A percentile compares a stretch with the other conserved stretches of the same genome.
Evolutionary conservation across 495 filamentous ascomycete genomes (phyloP).

Genomic region (Annulohypoxylon maeteangense): DNA sequence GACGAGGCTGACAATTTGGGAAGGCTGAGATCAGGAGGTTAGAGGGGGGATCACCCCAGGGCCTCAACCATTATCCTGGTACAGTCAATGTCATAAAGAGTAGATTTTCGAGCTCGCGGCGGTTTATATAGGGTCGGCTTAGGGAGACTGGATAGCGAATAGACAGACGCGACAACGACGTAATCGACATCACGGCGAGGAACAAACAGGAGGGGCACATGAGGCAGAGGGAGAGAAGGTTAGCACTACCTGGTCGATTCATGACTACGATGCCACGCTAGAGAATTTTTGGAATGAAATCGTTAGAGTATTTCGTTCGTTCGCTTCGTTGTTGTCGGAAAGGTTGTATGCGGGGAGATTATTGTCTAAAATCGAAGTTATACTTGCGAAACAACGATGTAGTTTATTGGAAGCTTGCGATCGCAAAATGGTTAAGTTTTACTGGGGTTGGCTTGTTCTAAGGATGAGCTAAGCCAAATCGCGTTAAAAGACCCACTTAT

Average conservation of each 20-base stretch:
- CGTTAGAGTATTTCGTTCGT: constrained; percentile 12
- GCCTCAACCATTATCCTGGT: neutral
- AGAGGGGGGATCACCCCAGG: neutral
- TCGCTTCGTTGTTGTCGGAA: constrained; percentile 24
- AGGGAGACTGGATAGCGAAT: constrained; percentile 3
- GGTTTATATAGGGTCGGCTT: constrained; percentile 5
- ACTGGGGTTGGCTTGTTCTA: constrained; percentile 33
- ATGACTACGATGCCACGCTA: constrained; percentile 51
- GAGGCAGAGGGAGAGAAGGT: constrained; percentile 47
- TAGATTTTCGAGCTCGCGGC: constrained; percentile 10
- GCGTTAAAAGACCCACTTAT: constrained; percentile 4
- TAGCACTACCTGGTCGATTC: constrained; percentile 67
- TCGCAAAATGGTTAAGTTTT: constrained; percentile 38
- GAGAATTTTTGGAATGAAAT: constrained; percentile 20
- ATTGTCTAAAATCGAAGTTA: constrained; percentile 20
- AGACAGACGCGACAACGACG: constrained; percentile 24
- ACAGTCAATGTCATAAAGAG: constrained; percentile 7
- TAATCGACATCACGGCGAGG: constrained; percentile 40
- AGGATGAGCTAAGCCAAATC: constrained; percentile 3
- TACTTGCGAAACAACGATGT: constrained; percentile 36
- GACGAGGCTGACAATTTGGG: constrained; percentile 29
- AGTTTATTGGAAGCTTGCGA: constrained; percentile 41
- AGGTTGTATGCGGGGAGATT: constrained; percentile 9
- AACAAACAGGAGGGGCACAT: constrained; percentile 49
- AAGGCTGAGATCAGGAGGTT: constrained; percentile 33